Percentiles rank a stretch among this genome's conserved stretches.
phyloP scores from a whole-genome alignment of 1,284 basidiomycete genomes.

The Austroboletus olivaceoglutinosus region DNA sequence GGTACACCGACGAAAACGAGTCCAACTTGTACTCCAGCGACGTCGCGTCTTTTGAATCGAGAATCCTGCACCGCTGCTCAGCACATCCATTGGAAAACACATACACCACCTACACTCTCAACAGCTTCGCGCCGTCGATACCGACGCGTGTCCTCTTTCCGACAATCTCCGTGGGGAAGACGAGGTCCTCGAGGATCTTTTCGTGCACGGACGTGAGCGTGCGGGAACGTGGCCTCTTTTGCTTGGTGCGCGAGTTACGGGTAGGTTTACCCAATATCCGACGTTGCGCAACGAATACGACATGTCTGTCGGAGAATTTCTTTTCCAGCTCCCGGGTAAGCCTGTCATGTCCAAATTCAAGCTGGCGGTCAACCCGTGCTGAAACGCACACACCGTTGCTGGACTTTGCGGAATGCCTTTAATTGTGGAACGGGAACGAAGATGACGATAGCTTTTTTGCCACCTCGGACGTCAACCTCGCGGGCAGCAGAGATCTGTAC shows the following conservation, averaged over 20 bases:
- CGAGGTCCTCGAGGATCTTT: constrained; percentile 97
- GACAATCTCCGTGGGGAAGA: constrained; percentile 98
- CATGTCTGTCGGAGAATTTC: constrained; percentile 99
- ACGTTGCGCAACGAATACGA: constrained; percentile 98
- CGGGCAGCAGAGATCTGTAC: constrained; percentile 98
- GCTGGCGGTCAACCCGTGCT: neutral
- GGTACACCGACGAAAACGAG: constrained; percentile 94
- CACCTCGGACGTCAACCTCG: constrained; percentile 98
- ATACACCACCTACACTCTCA: constrained; percentile 81
- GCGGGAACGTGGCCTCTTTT: constrained; percentile 96
- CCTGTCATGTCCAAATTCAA: constrained; percentile 46
- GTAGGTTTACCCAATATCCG: constrained; percentile 98
- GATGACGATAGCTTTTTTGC: constrained; percentile 98
- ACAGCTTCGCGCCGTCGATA: constrained; percentile 87
- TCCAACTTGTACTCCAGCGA: constrained; percentile 99
- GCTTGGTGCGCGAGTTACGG: constrained; percentile 87
- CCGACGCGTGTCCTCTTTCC: constrained; percentile 95
- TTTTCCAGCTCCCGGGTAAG: constrained; percentile 99
- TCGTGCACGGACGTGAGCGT: constrained; percentile 98
- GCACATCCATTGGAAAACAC: constrained; percentile 12
- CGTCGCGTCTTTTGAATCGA: constrained; percentile 98
- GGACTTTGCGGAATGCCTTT: constrained; percentile 99
- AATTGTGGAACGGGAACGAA: constrained; percentile 98
- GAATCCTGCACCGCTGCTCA: constrained; percentile 61
- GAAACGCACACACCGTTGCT: constrained; percentile 76